Conservation (phyloP, 2,329 filamentous ascomycete species). For the Arthrobotrys sinensis region DNA sequence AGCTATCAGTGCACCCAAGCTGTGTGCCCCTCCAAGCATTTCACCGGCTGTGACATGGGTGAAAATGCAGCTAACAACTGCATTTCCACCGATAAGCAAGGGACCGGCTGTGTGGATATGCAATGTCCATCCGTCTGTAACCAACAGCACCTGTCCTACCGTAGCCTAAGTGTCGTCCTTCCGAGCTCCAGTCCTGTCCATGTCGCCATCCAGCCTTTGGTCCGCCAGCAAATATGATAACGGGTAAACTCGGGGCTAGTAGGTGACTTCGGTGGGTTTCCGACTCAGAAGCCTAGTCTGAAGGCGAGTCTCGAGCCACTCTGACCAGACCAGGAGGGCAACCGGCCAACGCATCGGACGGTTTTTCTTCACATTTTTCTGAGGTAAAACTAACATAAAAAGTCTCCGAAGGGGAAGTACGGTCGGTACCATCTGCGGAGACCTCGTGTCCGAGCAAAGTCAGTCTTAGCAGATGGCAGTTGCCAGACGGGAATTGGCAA, state of each 20-base stretch:
- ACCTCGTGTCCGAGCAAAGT: slow-evolving; percentile 18
- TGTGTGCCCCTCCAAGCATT: slow-evolving; percentile 24
- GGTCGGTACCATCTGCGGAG: background rate
- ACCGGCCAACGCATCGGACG: slow-evolving; percentile 42
- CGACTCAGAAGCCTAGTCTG: slow-evolving; percentile 27
- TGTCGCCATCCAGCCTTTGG: slow-evolving; percentile 53
- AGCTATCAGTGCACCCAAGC: slow-evolving; percentile 26
- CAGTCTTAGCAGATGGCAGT: slow-evolving; percentile 21
- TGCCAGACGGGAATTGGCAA: slow-evolving; percentile 5
- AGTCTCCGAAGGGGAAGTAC: slow-evolving; percentile 56
- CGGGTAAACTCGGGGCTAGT: slow-evolving; percentile 56
- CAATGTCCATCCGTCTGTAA: slow-evolving; percentile 42
- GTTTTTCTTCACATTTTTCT: slow-evolving; percentile 38
- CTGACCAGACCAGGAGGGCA: slow-evolving; percentile 14
- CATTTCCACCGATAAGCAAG: slow-evolving; percentile 60
- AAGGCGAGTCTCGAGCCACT: slow-evolving; percentile 10
- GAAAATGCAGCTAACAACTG: slow-evolving; percentile 24
- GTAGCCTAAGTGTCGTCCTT: slow-evolving; percentile 33
- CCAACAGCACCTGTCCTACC: slow-evolving; percentile 29
- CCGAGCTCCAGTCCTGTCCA: slow-evolving; percentile 39
- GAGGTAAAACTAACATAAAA: slow-evolving; percentile 51
- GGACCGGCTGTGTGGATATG: slow-evolving; percentile 42
- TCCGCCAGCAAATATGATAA: slow-evolving; percentile 48
- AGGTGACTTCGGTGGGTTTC: slow-evolving; percentile 47
- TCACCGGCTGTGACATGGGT: slow-evolving; percentile 29